A percentile compares a stretch with the other conserved stretches of the same genome.
Conservation (phyloP, 768 basidiomycete genomes). For the Kwoniella europaea region DNA sequence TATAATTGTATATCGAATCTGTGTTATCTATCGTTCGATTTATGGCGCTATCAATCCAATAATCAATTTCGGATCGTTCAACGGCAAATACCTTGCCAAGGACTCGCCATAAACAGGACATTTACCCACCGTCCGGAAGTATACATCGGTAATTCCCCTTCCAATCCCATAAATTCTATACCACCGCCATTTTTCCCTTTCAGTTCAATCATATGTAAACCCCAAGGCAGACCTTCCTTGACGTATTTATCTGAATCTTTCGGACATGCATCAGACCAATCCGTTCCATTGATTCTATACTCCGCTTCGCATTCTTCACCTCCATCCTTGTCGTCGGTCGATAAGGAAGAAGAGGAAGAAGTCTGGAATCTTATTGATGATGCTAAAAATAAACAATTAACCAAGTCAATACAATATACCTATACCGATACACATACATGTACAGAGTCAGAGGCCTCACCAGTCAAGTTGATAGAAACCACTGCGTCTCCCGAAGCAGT, state of each 20-base stretch:
- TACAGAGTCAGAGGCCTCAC: slow-evolving; percentile 13
- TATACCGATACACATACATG: too few species aligned
- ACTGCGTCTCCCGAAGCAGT: background rate
- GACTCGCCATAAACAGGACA: background rate
- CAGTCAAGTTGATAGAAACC: slow-evolving; percentile 29
- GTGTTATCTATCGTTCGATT: slow-evolving; percentile 29
- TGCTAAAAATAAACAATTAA: background rate
- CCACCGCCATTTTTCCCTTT: background rate
- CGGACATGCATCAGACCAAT: slow-evolving; percentile 19
- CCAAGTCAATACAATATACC: background rate
- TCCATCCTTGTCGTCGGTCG: background rate
- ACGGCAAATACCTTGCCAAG: too few species aligned
- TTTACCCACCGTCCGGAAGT: slow-evolving; percentile 14
- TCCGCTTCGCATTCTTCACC: slow-evolving; percentile 1
- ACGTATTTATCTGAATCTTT: background rate
- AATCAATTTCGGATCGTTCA: background rate
- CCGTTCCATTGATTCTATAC: slow-evolving; percentile 24
- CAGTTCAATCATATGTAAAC: slow-evolving; percentile 21
- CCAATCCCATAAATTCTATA: slow-evolving; percentile 27
- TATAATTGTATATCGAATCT: slow-evolving; percentile 17
- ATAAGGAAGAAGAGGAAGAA: background rate
- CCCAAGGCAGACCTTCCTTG: slow-evolving; percentile 10
- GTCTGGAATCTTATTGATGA: slow-evolving; percentile 18
- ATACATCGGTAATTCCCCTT: slow-evolving; percentile 17
- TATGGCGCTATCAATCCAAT: background rate